Percentiles rank a stretch among this genome's conserved stretches.
phyloP scores from a whole-genome alignment of 129 eudicot species.

The Calendula officinalis region DNA sequence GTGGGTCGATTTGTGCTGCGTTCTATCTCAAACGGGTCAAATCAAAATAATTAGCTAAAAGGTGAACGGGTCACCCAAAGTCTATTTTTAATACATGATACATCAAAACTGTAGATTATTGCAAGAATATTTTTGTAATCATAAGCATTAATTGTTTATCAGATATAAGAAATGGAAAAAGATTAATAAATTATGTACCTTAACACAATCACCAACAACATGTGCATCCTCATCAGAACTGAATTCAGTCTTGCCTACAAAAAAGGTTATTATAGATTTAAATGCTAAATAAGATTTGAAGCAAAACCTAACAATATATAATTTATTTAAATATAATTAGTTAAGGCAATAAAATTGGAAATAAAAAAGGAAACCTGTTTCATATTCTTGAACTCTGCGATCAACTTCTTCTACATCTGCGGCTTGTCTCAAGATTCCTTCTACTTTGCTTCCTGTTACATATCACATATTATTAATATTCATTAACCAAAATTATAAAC shows the following conservation, averaged over 20 bases:
- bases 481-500: neutral
- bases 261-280: conserved; percentile 15
- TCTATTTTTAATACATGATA: no score
- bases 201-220: conserved; percentile 95
- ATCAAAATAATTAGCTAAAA: no score
- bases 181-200: conserved; percentile 49
- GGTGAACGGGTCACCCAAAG: no score
- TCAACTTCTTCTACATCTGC: conserved; percentile 99
- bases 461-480: neutral
- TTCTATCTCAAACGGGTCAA: no score
- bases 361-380: conserved; percentile 55
- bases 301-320: neutral
- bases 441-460: conserved; percentile 69
- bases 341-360: neutral
- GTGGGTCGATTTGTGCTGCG: no score
- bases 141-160: no score
- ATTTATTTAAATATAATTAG: neutral
- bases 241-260: conserved; percentile 81
- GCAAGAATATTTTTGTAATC: no score
- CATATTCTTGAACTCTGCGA: conserved; percentile 92
- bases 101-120: no score
- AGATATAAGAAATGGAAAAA: no score
- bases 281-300: neutral
- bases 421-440: conserved; percentile 94
- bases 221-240: conserved; percentile 93